Conservation (phyloP, 257 asterid genomes). For the Avicennia marina region DNA sequence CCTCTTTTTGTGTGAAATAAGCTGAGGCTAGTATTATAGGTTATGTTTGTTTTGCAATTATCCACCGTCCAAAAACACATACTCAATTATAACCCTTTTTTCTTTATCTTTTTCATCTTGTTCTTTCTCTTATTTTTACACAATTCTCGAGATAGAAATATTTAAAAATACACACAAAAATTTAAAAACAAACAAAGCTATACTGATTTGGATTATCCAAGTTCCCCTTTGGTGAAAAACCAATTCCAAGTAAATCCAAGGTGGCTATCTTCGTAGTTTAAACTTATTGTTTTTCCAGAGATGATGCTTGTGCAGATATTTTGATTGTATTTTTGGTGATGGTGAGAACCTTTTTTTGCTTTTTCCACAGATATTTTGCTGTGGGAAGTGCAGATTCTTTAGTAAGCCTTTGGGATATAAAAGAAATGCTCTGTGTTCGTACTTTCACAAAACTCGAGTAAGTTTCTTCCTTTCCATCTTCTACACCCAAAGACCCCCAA, state of each 20-base stretch:
- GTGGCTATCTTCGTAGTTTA: not conserved
- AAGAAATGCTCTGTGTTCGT: conserved; percentile 92
- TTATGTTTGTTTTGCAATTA: too few relatives aligned
- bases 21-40: not conserved
- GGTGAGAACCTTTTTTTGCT: conserved; percentile 8
- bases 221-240: not conserved
- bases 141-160: too few relatives aligned
- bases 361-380: conserved; percentile 79
- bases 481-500: too few relatives aligned
- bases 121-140: too few relatives aligned
- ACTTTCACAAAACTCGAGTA: conserved; percentile 94
- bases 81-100: too few relatives aligned
- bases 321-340: not conserved
- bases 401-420: conserved; percentile 97
- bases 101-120: too few relatives aligned
- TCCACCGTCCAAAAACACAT: too few relatives aligned
- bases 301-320: too few relatives aligned
- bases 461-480: conserved; percentile 26
- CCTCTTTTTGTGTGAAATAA: conserved; percentile 6
- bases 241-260: not conserved
- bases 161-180: too few relatives aligned
- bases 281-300: not conserved
- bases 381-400: conserved; percentile 99
- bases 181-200: too few relatives aligned
- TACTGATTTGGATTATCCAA: conserved; percentile 6